phyloP scores from a whole-genome alignment of 768 basidiomycete species.

The Albatrellus ellisii region DNA sequence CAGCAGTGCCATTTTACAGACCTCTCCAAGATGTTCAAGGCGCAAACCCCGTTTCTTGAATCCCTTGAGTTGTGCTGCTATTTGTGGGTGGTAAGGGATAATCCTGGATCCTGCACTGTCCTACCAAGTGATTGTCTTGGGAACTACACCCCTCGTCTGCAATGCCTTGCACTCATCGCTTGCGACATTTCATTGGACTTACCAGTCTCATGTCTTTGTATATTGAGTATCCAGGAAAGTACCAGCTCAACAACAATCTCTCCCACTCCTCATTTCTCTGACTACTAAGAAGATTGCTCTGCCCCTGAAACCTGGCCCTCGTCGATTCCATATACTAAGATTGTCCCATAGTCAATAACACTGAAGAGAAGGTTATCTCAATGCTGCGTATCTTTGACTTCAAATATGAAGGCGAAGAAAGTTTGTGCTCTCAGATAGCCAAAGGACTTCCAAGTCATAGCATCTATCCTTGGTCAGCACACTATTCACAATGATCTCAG shows the following conservation, averaged over 20 bases:
- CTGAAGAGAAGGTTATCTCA: not conserved
- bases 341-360: not conserved
- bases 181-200: too few species aligned
- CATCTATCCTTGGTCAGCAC: too few species aligned
- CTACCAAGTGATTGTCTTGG: not conserved
- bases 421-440: too few species aligned
- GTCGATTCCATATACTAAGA: not conserved
- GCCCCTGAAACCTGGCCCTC: not conserved
- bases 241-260: too few species aligned
- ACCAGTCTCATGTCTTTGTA: too few species aligned
- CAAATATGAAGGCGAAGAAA: not conserved
- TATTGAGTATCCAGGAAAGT: too few species aligned
- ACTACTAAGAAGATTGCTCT: too few species aligned
- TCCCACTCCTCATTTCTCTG: too few species aligned
- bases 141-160: not conserved
- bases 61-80: not conserved
- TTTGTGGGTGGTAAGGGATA: not conserved
- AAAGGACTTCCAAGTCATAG: too few species aligned
- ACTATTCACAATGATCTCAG: too few species aligned
- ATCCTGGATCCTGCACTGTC: not conserved
- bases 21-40: not conserved
- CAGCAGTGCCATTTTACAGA: not conserved
- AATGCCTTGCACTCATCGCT: not conserved
- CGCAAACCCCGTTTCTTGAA: not conserved
- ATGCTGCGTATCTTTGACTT: not conserved